Evolutionary conservation across 1,139 yeast species (phyloP), one percentile per base, ranked within the genome.

Genomic region (Pneumocystis carinii): DNA sequence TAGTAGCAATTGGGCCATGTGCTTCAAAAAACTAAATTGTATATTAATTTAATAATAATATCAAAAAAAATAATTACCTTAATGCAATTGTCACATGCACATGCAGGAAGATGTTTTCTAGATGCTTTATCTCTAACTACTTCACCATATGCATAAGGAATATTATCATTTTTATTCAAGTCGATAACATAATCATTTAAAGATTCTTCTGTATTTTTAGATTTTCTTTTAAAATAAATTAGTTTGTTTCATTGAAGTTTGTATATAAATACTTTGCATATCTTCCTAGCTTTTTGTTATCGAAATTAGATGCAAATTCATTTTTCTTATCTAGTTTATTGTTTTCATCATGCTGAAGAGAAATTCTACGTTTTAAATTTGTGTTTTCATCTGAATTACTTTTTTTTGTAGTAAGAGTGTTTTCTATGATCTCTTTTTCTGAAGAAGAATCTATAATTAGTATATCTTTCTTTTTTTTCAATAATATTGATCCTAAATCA

Each of bases 61-160:
- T 48, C 14, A n/a, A 60, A 62, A n/a, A 60, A 67, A 66, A 63
- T 7, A 19, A 3, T 3, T 19, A 57, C 59, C 41, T 67, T 66
- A 41, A 65, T 59, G 62, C 75, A 72, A 36, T 68, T 65, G 10
- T 60, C 56, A 59, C 75, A 72, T 55, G 69, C 70, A 6, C 64
- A 36, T 14, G 74, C 74, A 58, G 71, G 74, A 41, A 66, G 66
- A 59, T 71, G 69, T n/a, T 66, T 65, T 15, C 71, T 65, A 14
- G 68, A 64, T 7, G 65, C 65, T 1, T 67, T 66, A 7, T 71
- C 71, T 5, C 74, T 67, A 14, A 70, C 67, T 2, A 69, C 67
- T 53, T 71, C 72, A 1, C 67, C 63, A 57, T 65, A 71, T 0
- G 72, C 74, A 61, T 67, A 64, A 27, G 63, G 64, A 27, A 61